Evolutionary conservation across 768 basidiomycete species (phyloP), one percentile per base, ranked within the genome.

Genomic region (Gymnopilus junonius): DNA sequence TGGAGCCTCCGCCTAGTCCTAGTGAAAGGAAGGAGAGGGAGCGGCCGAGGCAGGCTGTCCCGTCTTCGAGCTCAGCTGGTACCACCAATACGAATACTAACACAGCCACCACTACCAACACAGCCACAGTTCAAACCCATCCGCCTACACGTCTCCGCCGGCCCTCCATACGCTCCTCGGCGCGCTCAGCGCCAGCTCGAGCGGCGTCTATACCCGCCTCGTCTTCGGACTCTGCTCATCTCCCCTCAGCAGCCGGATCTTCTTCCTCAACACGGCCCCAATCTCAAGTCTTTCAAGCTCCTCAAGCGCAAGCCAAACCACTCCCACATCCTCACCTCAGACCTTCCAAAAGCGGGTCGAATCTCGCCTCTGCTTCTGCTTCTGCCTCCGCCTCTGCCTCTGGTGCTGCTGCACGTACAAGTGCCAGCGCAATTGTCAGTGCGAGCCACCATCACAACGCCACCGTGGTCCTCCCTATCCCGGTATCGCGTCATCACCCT

Each of bases 131-230:
- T n/a, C 46, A 59, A 7, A 61, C 66, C 2, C 75, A 67, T 14
- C 80, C 82, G 31, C 80, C 84, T 1, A 84, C 85, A 12, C 79
- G 85, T 29, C 74, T 87, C 31, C 84, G 87, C 12, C 79, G 82
- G 56, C 85, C 86, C 1, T 89, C 88, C 2, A 85, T 85, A 42
- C 79, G 83, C 17, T 72, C 79, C 10, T 78, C 82, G 0, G 70
- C 78, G 25, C 75, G 78, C 25, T 74, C 80, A 12, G 68, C 73
- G 4, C 57, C 71, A n/a, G n/a, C n/a, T n/a, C n/a, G n/a, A 20
- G 29, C 48, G 3, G 48, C 17, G 1, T 31, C 48, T 15, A 51
- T 51, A 7, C 48, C 48, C 1, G 15, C 32, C 2, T 51, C 48
- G 2, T 31, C 48, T 20, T 51, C 48, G 1, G 48, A 51, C 32